phyloP scores from a whole-genome alignment of 768 basidiomycete genomes.

The Kwoniella europaea region DNA sequence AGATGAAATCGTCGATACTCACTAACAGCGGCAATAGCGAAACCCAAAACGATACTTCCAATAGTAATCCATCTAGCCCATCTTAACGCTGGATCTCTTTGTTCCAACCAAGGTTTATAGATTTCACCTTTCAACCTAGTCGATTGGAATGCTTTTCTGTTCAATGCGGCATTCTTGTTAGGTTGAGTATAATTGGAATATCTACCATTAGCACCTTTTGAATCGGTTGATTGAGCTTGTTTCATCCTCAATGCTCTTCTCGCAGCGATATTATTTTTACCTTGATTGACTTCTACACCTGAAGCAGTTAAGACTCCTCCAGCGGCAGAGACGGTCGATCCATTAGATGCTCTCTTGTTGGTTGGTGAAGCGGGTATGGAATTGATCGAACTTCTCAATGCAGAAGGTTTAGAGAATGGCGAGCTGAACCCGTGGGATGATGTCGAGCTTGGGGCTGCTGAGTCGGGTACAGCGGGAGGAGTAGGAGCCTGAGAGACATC shows the following conservation, averaged over 20 bases:
- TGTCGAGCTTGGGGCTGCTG: background rate
- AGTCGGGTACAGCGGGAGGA: background rate
- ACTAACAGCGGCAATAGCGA: constrained; percentile 60
- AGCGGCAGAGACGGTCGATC: background rate
- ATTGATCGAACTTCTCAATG: constrained; percentile 6
- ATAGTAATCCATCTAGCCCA: constrained; percentile 65
- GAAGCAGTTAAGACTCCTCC: background rate
- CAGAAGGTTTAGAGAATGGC: background rate
- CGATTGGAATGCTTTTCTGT: constrained; percentile 52
- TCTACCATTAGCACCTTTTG: constrained; percentile 7
- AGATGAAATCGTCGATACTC: constrained; percentile 22
- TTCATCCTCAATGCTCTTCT: constrained; percentile 24
- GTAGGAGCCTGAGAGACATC: constrained; percentile 15
- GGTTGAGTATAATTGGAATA: constrained; percentile 19
- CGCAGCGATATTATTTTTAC: constrained; percentile 24
- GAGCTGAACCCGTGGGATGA: background rate
- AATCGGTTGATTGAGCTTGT: constrained; percentile 15
- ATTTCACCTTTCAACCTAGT: constrained; percentile 58
- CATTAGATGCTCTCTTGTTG: constrained; percentile 5
- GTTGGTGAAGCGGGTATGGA: constrained; percentile 19
- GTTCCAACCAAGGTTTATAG: constrained; percentile 64
- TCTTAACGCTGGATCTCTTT: constrained; percentile 60
- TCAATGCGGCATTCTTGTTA: constrained; percentile 17
- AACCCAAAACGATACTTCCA: constrained; percentile 60
- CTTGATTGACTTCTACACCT: constrained; percentile 6